Evolutionary conservation across 2,329 filamentous ascomycete species (phyloP), one percentile per base, ranked within the genome.

Genomic region (Paracoccidioides lutzii): DNA sequence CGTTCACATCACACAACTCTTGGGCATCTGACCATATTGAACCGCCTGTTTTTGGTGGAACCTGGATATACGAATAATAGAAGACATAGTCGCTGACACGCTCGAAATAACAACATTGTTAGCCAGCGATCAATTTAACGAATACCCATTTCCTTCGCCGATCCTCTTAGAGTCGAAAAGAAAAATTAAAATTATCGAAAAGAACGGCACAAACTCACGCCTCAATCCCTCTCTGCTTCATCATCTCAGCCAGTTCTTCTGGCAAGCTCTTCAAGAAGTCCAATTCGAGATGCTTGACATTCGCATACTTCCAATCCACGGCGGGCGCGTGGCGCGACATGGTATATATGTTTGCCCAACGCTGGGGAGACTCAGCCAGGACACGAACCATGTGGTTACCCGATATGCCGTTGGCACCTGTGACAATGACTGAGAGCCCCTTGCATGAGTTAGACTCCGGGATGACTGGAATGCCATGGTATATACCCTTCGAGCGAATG

Each of bases 41-140:
- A 12, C 67, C 65, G 2, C 74, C 73, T 14, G 69, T 65, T 55
- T 75, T 75, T 0, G 76, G 76, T 35, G 70, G 65, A 0, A 73
- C 72, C 58, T 80, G 78, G n/a, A 78, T 68, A 66, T 80, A 80
- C 1, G 76, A 76, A 57, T 75, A 79, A 67, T 78, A 81, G 65
- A 79, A 80, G 22, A 78, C 67, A 59, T 79, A 73, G 58, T 75
- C 74, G 3, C 62, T 67, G 41, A 8, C 15, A 42, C 10, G 33
- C 48, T 12, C 33, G 4, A 12, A 42, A 33, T 14, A 32, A 12
- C 22, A 2, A n/a, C 22, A 42, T 6, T 3, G 44, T 35, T 41
- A 32, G 28, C 43, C 4, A 50, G 28, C 37, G 28, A 42, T 10
- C 32, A 50, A 30, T 43, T 15, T 15, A 48, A 48, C 15, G 22